Base-by-base conservation (phyloP, 768 basidiomycete species). In the Boletus subparvulus region DNA sequence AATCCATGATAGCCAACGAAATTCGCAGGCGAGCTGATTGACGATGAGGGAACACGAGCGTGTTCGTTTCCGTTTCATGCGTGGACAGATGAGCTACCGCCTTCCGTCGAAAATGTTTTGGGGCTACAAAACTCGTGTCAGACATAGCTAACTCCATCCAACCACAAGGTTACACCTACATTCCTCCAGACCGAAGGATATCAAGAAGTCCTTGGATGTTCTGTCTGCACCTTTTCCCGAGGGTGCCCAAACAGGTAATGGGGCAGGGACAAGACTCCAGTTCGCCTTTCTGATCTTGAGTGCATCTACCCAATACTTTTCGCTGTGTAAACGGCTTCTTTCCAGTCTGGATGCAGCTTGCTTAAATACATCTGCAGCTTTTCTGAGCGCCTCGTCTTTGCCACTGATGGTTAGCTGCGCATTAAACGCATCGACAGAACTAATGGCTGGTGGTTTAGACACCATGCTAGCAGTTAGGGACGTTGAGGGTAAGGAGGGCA, bases 301-400 rank as follows among this genome's bases (percentile, higher is more conserved):
- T 4, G 92, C 92, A 67, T 92, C 84, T 8, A 85, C 77, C 92
- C 92, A 94, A 62, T 92, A 92, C 56, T 77, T 83, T 66, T 92
- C 89, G 41, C 85, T 82, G 47, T 80, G 76, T 10, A 81, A 61
- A 40, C 85, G 77, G 21, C 82, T 77, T 47, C 82, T 75, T 64
- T 91, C 88, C 74, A 92, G 83, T 51, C 82, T 81, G 52, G 82
- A 78, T 3, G 88, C 86, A 4, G 89, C 89, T 33, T 77, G 69
- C 63, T 84, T 89, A 60, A 92, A 88, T 1, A 92, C 73, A 52
- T 78, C 76, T 0, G 88, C 81, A 24, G 92, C 90, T 58, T 87
- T 85, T 61, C 92, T 75, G 35, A 94, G 71, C 0, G 90, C 83
- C 67, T 87, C 84, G 56, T 94, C 92, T 71, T 94, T 94, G 33